Evolutionary conservation across 768 basidiomycete species (phyloP), one percentile per base, ranked within the genome.

Genomic region (Lentinula edodes): DNA sequence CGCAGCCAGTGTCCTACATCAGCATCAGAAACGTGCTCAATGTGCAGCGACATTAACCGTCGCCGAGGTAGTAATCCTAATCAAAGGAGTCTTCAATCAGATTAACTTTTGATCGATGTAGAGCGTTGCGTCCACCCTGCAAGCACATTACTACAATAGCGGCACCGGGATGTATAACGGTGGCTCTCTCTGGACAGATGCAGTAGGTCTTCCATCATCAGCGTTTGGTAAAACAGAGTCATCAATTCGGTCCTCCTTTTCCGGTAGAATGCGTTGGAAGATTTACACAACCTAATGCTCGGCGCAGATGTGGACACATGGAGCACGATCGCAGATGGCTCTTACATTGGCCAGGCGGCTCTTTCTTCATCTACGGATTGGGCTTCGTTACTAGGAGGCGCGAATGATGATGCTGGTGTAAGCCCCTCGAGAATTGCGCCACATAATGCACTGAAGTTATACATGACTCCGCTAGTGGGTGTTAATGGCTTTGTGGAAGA

Each of bases 281-380:
- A 84, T 64, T 67, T 85, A 13, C 81, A 85, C 64, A 84, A 83
- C 68, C 70, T 85, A 56, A 85, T 85, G 84, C 75, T 85, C 12
- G 78, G 76, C 12, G 78, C 78, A 5, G 76, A 74, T 13, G 73
- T 71, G 3, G 66, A 81, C 60, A 69, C 77, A 15, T 84, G 75
- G 51, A 32, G 41, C 15, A 57, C 52, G 13, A 72, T 83, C 2
- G 79, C 78, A 6, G 77, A 80, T 50, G 66, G 64, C 4, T 82
- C 82, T 10, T 76, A 69, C 64, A 79, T 85, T 51, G 82, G 83
- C 15, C 67, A 63, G 50, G 69, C 74, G 20, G 83, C 79, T 5
- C 69, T 76, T 16, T 73, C 76, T 55, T 66, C 72, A 53, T 65
- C 60, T 35, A 76, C 77, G 7, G 66, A 82, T 62, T 85, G 83